Evolutionary conservation across 228 moss, liverwort and hornwort species (phyloP).

Genomic region (Sphagnum fallax): DNA sequence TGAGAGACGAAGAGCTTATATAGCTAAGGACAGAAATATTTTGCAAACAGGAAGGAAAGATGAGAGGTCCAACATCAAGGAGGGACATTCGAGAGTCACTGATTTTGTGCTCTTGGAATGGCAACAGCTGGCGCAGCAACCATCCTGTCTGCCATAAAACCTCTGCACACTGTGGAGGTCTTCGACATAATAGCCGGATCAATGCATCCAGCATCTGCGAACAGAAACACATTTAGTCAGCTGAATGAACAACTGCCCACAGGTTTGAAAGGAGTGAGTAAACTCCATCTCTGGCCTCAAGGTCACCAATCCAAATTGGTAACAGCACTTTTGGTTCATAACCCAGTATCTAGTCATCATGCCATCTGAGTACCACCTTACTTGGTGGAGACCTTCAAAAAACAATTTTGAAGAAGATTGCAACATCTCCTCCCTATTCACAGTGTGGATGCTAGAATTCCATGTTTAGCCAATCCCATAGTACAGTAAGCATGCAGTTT

Average conservation of each 20-base stretch:
- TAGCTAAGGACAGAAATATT: background rate
- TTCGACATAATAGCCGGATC: constrained; percentile 81
- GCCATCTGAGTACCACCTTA: too few relatives aligned
- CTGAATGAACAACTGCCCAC: background rate
- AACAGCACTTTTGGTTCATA: too few relatives aligned
- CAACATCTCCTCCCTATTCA: too few relatives aligned
- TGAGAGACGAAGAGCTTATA: background rate
- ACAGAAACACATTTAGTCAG: background rate
- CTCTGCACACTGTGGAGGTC: constrained; percentile 86
- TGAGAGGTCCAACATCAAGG: constrained; percentile 58
- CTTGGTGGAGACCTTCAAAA: too few relatives aligned
- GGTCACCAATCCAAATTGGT: too few relatives aligned
- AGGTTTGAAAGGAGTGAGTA: background rate
- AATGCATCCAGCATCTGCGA: constrained; percentile 87
- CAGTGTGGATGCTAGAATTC: too few relatives aligned
- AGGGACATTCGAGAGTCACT: constrained; percentile 54
- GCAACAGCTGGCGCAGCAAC: constrained; percentile 88
- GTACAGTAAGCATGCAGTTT: too few relatives aligned
- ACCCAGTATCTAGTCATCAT: too few relatives aligned
- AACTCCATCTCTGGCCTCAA: too few relatives aligned
- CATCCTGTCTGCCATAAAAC: constrained; percentile 99
- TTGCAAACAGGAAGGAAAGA: background rate
- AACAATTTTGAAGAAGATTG: too few relatives aligned
- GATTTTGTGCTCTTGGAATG: constrained; percentile 75
- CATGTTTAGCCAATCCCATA: too few relatives aligned